Base-by-base conservation (phyloP, 257 asterid genomes). In the Leptodermis oblonga region DNA sequence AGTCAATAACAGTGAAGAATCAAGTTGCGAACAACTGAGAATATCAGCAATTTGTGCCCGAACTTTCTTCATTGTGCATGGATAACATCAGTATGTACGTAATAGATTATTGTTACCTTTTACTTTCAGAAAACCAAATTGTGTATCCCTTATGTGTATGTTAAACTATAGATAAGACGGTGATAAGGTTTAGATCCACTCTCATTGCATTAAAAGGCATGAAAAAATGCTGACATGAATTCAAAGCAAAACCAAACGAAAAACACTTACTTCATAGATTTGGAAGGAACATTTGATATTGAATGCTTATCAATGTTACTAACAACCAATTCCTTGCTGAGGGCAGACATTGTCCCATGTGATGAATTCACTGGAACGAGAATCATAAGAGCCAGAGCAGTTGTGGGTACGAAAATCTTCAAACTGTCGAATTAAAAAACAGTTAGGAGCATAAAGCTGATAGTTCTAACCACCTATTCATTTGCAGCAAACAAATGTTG, bases 261-360 rank as follows among this genome's bases (percentile, higher is more conserved):
- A 39, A 28, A 65, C 20, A 81, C 97, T 86, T 85, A 91, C 97
- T 89, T 91, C 62, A 81, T 55, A 25, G 98, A 94, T 73, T 84
- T 51, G 45, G 97, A 87, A 51, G 79, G 86, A 67, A 94, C 89
- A 82, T 94, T 94, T 49, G 99, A 94, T 83, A 94, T 84, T 0
- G 99, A 94, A 71, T 91, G 97, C 85, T 89, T 94, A 84, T 94
- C 99, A n/a, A 94, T 87, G 85, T 94, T 78, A 56, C 86, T 87
- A 72, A 85, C 89, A 36, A 94, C 99, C 96, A 94, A 81, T 70
- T 91, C 97, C 11, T 76, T 91, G 20, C 87, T 74, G 76, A 94
- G 85, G 67, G 88, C 84, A 75, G 68, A 83, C 58, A 94, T 62
- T 49, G 88, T 87, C 69, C 96, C 96, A 65, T 82, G 92, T 10